phyloP scores from a whole-genome alignment of 2,329 filamentous ascomycete genomes.

The Diaporthe velutina region DNA sequence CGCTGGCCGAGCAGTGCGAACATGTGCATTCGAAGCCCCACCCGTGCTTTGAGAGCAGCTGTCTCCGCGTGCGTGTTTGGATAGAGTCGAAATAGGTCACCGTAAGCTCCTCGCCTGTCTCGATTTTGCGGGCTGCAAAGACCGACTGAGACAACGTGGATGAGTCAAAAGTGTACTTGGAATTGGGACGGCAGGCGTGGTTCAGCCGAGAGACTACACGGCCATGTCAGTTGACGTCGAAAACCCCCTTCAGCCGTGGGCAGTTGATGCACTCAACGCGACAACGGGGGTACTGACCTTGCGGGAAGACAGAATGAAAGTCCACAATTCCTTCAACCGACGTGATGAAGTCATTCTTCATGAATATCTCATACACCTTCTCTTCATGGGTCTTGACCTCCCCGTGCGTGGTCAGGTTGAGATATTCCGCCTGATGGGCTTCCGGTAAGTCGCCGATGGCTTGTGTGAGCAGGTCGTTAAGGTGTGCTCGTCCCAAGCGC shows the following conservation, averaged over 20 bases:
- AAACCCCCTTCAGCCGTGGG: no score
- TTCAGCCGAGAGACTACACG: slow-evolving; percentile 53
- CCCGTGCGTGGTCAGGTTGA: slow-evolving; percentile 47
- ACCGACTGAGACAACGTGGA: slow-evolving; percentile 52
- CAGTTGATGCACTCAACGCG: background rate
- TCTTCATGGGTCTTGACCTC: slow-evolving; percentile 39
- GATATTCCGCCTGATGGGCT: slow-evolving; percentile 42
- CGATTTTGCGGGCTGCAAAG: slow-evolving; percentile 52
- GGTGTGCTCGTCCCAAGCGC: slow-evolving; percentile 39
- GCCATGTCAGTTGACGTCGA: background rate
- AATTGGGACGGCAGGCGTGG: slow-evolving; percentile 57
- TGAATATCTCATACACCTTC: slow-evolving; percentile 48
- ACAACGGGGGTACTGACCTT: slow-evolving; percentile 44
- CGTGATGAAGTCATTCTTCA: slow-evolving; percentile 49
- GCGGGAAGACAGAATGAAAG: slow-evolving; percentile 49
- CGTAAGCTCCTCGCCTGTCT: slow-evolving; percentile 56
- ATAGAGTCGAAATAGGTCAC: slow-evolving; percentile 56
- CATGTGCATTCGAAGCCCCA: slow-evolving; percentile 58
- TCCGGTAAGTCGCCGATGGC: slow-evolving; percentile 45
- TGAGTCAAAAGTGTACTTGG: slow-evolving; percentile 55
- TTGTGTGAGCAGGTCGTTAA: slow-evolving; percentile 44
- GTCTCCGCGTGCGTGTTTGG: slow-evolving; percentile 48
- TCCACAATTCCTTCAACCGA: slow-evolving; percentile 43
- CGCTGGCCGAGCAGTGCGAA: slow-evolving; percentile 48
- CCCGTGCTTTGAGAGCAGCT: slow-evolving; percentile 46